Conservation (phyloP, 371 early-diverging fungal species). For the Apophysomyces ossiformis region DNA sequence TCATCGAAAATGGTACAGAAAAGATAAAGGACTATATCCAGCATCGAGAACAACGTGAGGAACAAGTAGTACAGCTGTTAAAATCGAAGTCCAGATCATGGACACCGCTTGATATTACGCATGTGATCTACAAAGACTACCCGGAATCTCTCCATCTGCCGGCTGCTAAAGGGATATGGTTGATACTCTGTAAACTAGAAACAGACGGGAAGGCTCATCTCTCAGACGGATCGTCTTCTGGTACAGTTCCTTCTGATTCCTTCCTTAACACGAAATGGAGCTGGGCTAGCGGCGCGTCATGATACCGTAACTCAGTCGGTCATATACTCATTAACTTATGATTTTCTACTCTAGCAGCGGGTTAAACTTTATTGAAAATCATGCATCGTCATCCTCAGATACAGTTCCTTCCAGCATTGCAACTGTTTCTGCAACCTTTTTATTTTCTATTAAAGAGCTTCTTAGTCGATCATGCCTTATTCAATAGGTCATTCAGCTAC, state of each 20-base stretch:
- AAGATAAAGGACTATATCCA: slow-evolving; percentile 72
- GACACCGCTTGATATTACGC: slow-evolving; percentile 65
- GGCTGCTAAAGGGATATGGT: slow-evolving; percentile 66
- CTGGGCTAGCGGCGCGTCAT: slow-evolving; percentile 18
- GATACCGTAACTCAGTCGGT: background rate
- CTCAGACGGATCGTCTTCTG: slow-evolving; percentile 9
- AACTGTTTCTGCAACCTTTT: slow-evolving; percentile 18
- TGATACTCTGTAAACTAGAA: slow-evolving; percentile 74
- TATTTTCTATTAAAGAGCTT: slow-evolving; percentile 11
- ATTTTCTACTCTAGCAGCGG: background rate
- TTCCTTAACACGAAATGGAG: slow-evolving; percentile 18
- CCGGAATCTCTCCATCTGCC: slow-evolving; percentile 60
- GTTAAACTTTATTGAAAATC: background rate
- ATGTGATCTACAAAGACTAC: slow-evolving; percentile 66
- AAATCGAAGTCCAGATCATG: slow-evolving; percentile 22
- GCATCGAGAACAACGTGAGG: slow-evolving; percentile 79
- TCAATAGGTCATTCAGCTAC: slow-evolving; percentile 9
- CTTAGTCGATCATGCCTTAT: too few species aligned
- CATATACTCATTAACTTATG: too few species aligned
- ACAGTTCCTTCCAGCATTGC: slow-evolving; percentile 16
- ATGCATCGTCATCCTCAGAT: slow-evolving; percentile 8
- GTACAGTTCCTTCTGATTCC: background rate
- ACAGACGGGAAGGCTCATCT: slow-evolving; percentile 57
- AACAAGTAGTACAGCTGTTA: slow-evolving; percentile 69
- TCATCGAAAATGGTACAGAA: slow-evolving; percentile 63